Evolutionary conservation across 768 basidiomycete species (phyloP).

Genomic region (Podaxis sp.): DNA sequence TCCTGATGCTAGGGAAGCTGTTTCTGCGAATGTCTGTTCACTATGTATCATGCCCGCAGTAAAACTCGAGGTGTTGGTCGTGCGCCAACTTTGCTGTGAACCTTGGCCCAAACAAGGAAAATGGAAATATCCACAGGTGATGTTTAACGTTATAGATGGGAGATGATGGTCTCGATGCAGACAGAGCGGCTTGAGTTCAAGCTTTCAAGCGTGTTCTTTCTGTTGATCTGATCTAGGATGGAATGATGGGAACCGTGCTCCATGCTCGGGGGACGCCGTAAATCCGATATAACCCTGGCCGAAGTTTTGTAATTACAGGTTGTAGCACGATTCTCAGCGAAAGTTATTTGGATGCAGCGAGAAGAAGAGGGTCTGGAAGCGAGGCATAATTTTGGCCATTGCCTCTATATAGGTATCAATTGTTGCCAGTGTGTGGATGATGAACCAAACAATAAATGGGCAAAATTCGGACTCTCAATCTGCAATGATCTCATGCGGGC

Average conservation of each 20-base stretch:
- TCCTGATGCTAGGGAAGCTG: neutral
- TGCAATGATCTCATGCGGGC: constrained; percentile 9
- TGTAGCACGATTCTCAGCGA: neutral
- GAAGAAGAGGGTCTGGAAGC: neutral
- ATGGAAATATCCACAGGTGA: neutral
- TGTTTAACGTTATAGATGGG: neutral
- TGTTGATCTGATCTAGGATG: constrained; percentile 14
- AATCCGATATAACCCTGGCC: constrained; percentile 1
- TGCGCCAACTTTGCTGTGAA: neutral
- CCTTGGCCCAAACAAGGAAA: neutral
- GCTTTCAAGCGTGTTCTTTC: neutral
- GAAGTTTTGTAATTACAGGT: neutral
- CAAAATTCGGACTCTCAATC: constrained; percentile 12
- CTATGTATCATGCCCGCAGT: neutral
- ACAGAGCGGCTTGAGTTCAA: neutral
- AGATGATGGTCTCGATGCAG: neutral
- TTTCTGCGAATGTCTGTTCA: neutral
- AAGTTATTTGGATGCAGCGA: neutral
- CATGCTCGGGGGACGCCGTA: neutral
- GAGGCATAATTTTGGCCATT: neutral
- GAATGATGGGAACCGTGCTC: neutral
- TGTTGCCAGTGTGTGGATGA: neutral
- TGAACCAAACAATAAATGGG: neutral
- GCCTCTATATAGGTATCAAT: neutral
- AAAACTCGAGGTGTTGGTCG: neutral